Evolutionary conservation across 768 basidiomycete genomes (phyloP).

Genomic region (Collybia sp.): DNA sequence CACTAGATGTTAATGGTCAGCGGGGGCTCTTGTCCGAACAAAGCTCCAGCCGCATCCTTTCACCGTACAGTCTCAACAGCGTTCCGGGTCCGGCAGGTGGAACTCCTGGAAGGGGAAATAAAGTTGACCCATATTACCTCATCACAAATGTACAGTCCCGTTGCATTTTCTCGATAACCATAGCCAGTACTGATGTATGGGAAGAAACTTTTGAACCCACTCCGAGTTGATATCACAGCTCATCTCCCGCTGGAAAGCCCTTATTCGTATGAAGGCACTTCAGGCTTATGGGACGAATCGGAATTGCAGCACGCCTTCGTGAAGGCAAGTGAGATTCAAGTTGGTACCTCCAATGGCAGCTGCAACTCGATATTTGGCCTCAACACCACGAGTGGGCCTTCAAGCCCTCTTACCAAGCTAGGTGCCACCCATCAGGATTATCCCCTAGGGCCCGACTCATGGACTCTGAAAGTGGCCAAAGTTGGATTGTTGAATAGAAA

Average conservation of each 20-base stretch:
- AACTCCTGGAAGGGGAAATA: conserved; percentile 49
- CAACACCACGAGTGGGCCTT: conserved; percentile 27
- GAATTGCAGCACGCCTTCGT: conserved; percentile 63
- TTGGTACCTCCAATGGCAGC: conserved; percentile 36
- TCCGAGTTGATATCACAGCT: conserved; percentile 62
- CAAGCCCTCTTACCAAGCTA: conserved; percentile 17
- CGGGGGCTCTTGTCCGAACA: conserved; percentile 42
- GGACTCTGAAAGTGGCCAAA: conserved; percentile 70
- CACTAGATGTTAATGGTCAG: conserved; percentile 63
- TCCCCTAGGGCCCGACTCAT: conserved; percentile 23
- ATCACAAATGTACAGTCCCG: conserved; percentile 63
- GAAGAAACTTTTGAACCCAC: conserved; percentile 62
- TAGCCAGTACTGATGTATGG: conserved; percentile 4
- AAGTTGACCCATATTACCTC: conserved; percentile 89
- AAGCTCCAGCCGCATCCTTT: conserved; percentile 18
- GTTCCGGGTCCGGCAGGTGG: too few relatives aligned
- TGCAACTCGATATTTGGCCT: conserved; percentile 32
- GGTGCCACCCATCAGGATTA: conserved; percentile 17
- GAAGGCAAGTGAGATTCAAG: conserved; percentile 51
- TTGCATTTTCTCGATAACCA: neutral
- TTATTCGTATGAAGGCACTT: conserved; percentile 62
- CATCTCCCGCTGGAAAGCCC: conserved; percentile 59
- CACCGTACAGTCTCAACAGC: too few relatives aligned
- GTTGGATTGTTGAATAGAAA: conserved; percentile 79
- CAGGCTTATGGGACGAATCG: conserved; percentile 62